Conservation (phyloP, 768 basidiomycete species). For the Naganishia randhawae region DNA sequence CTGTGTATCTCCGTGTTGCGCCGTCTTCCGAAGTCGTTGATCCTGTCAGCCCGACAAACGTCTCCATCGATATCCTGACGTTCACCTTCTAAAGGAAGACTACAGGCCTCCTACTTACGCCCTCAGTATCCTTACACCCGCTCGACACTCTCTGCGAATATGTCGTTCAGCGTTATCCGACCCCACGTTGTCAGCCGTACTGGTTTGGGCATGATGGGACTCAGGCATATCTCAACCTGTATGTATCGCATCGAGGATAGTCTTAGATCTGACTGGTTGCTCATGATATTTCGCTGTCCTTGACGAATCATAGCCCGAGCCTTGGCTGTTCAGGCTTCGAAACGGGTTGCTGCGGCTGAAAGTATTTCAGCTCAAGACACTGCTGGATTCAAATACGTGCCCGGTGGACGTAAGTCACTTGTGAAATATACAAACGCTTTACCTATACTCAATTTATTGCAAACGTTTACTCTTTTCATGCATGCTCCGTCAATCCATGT, state of each 20-base stretch:
- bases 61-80: slow-evolving; percentile 4
- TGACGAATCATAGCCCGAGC: slow-evolving; percentile 21
- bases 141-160: neutral
- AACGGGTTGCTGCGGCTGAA: slow-evolving; percentile 31
- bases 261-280: neutral
- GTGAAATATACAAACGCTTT: neutral
- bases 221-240: slow-evolving; percentile 28
- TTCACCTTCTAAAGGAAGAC: neutral
- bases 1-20: neutral
- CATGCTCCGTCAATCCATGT: neutral
- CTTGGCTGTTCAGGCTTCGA: slow-evolving; percentile 23
- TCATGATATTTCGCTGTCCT: neutral
- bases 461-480: neutral
- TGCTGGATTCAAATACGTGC: slow-evolving; percentile 50
- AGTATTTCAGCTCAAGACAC: slow-evolving; percentile 42
- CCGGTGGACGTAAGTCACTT: slow-evolving; percentile 51
- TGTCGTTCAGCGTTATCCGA: slow-evolving; percentile 22
- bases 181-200: slow-evolving; percentile 22
- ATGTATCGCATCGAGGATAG: neutral
- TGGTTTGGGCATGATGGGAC: slow-evolving; percentile 22
- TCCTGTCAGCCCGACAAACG: slow-evolving; percentile 14
- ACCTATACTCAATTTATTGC: neutral
- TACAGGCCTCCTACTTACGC: too few relatives aligned
- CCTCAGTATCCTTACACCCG: too few relatives aligned
- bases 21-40: neutral